Base-by-base conservation (phyloP, 495 filamentous ascomycete species). In the Daldinia caldariorum region DNA sequence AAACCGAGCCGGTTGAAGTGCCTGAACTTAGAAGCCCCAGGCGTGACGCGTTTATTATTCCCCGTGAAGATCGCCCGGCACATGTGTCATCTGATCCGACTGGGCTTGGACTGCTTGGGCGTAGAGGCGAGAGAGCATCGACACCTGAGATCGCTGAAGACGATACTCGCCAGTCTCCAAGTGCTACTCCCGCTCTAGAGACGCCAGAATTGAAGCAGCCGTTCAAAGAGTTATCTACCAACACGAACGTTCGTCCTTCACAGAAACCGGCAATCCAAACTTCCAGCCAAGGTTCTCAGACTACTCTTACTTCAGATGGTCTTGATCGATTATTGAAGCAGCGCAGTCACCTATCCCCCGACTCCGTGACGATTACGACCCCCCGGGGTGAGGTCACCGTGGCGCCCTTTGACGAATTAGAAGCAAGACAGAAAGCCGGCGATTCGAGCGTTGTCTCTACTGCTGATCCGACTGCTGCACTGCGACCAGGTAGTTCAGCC, bases 241-340 rank as follows among this genome's bases (percentile, higher is more conserved):
- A 83, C 57, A 71, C 77, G 4, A 74, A 77, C 31, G 63, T 71
- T 20, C 73, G 75, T 14, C 70, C 77, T 54, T 50, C 63, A 18
- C 80, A 74, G 43, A 84, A 81, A 67, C 79, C 51, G 32, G 12
- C 62, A 9, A 39, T 78, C 14, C 61, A 83, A 47, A 88, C 83
- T 53, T 79, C 81, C 38, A 90, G 94, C 73, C 89, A 92, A 60
- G 85, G 86, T 54, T 86, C 88, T 13, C 92, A 96, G 78, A 94
- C 92, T 37, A 81, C 88, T 7, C 78, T 94, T 37, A 94, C 91
- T 13, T 87, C 89, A 0, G 86, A 90, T 45, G 88, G 87, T 53
- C 89, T 94, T 63, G 91, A 94, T 63, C 85, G 85, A 54, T 79
- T 92, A 58, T 77, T 92, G 13, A 84, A 84, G 70, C 82, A 37